phyloP scores from a whole-genome alignment of 1,284 basidiomycete genomes.

The Boletus smithii region DNA sequence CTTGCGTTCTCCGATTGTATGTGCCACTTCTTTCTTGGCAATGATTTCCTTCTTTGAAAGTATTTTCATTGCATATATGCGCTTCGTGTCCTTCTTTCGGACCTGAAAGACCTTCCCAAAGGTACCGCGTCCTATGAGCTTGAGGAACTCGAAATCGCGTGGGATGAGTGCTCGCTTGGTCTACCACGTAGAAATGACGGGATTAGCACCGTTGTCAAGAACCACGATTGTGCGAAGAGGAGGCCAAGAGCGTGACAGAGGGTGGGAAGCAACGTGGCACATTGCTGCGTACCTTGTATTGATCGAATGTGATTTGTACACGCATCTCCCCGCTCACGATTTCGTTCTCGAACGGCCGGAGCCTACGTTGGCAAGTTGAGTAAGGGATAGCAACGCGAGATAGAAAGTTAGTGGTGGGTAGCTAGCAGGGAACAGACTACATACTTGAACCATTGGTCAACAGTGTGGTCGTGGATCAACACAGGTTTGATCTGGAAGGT shows the following conservation, averaged over 20 bases:
- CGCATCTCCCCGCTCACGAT: conserved; percentile 89
- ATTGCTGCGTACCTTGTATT: conserved; percentile 62
- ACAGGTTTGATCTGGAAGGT: conserved; percentile 89
- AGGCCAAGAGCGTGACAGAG: conserved; percentile 16
- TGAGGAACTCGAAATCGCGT: conserved; percentile 97
- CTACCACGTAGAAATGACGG: conserved; percentile 39
- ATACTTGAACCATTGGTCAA: conserved; percentile 96
- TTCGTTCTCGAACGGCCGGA: conserved; percentile 77
- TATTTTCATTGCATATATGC: conserved; percentile 99
- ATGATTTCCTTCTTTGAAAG: conserved; percentile 98
- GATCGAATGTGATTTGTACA: conserved; percentile 92
- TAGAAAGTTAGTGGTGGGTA: neutral
- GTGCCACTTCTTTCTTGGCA: conserved; percentile 98
- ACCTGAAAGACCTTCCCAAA: conserved; percentile 99
- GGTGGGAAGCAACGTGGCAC: conserved; percentile 24
- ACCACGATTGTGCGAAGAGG: conserved; percentile 21
- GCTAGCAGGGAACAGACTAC: conserved; percentile 34
- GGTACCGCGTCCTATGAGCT: conserved; percentile 96
- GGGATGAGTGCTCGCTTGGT: conserved; percentile 81
- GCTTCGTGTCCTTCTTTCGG: conserved; percentile 94
- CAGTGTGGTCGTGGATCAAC: conserved; percentile 86
- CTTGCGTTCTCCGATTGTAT: conserved; percentile 99
- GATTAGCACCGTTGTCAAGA: conserved; percentile 20
- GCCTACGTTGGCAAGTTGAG: conserved; percentile 43
- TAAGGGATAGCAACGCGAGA: neutral